phyloP scores from a whole-genome alignment of 345 rosid genomes.

The Arabidopsis arenosa region DNA sequence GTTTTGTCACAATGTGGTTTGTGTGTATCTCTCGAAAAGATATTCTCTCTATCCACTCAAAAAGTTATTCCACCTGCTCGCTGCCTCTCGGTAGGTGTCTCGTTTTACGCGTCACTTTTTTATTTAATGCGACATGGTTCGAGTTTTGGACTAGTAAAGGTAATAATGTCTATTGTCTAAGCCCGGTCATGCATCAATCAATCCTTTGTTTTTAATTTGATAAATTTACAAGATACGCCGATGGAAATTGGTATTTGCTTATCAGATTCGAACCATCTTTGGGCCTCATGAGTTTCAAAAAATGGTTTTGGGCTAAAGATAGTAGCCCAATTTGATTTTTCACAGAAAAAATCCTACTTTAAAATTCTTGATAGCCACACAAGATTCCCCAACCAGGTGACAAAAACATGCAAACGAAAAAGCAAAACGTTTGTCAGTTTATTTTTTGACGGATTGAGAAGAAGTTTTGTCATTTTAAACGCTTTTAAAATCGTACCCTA shows the following conservation, averaged over 20 bases:
- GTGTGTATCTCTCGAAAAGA: constrained; percentile 34
- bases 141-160: background rate
- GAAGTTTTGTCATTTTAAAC: background rate
- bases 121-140: constrained; percentile 36
- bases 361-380: background rate
- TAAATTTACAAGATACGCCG: background rate
- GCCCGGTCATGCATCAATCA: constrained; percentile 38
- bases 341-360: background rate
- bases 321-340: background rate
- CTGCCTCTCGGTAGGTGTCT: constrained; percentile 43
- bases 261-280: background rate
- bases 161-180: background rate
- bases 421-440: background rate
- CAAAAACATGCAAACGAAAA: constrained; percentile 15
- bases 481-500: background rate
- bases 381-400: constrained; percentile 7
- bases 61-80: constrained; percentile 46
- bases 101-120: constrained; percentile 42
- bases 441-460: background rate
- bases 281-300: background rate
- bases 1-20: constrained; percentile 41
- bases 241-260: background rate
- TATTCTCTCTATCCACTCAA: constrained; percentile 35
- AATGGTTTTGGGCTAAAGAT: background rate
- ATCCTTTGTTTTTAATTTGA: background rate